Percentiles rank a stretch among this genome's conserved stretches.
phyloP scores from a whole-genome alignment of 768 basidiomycete genomes.

The Cystobasidiopsis lactophilus region DNA sequence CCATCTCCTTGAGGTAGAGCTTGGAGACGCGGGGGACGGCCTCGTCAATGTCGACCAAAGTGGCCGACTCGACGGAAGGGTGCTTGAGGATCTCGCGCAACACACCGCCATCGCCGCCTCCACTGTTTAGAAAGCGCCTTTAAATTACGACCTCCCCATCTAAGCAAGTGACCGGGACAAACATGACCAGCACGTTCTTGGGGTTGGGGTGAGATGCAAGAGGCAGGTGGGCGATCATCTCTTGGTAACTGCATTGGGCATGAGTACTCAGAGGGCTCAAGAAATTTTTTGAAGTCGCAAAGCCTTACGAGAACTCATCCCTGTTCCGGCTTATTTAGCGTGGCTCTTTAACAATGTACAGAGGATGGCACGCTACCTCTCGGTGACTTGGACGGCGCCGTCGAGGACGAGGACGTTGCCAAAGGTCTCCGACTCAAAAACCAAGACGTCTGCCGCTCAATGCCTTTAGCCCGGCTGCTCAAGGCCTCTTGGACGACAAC shows the following conservation, averaged over 20 bases:
- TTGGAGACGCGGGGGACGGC: slow-evolving; percentile 91
- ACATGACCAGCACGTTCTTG: slow-evolving; percentile 76
- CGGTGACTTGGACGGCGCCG: slow-evolving; percentile 87
- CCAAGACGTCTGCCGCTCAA: slow-evolving; percentile 48
- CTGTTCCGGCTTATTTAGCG: too few species aligned
- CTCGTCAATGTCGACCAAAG: slow-evolving; percentile 96
- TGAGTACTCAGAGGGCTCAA: not conserved
- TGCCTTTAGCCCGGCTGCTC: not conserved
- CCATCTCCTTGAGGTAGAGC: slow-evolving; percentile 82
- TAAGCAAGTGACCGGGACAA: too few species aligned
- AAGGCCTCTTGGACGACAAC: slow-evolving; percentile 6
- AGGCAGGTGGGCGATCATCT: slow-evolving; percentile 98
- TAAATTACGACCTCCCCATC: too few species aligned
- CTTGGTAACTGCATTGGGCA: slow-evolving; percentile 45
- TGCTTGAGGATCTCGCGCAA: slow-evolving; percentile 95
- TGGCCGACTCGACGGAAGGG: slow-evolving; percentile 66
- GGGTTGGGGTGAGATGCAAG: slow-evolving; percentile 90
- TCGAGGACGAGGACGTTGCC: slow-evolving; percentile 95
- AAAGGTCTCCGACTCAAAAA: slow-evolving; percentile 85
- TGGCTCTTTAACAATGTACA: too few species aligned
- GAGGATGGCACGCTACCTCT: slow-evolving; percentile 31
- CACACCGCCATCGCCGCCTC: slow-evolving; percentile 94
- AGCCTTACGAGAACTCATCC: slow-evolving; percentile 84
- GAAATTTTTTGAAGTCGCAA: not conserved
- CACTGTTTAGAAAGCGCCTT: slow-evolving; percentile 21